Evolutionary conservation across 257 asterid species (phyloP).

Genomic region (Przewalskia tangutica): DNA sequence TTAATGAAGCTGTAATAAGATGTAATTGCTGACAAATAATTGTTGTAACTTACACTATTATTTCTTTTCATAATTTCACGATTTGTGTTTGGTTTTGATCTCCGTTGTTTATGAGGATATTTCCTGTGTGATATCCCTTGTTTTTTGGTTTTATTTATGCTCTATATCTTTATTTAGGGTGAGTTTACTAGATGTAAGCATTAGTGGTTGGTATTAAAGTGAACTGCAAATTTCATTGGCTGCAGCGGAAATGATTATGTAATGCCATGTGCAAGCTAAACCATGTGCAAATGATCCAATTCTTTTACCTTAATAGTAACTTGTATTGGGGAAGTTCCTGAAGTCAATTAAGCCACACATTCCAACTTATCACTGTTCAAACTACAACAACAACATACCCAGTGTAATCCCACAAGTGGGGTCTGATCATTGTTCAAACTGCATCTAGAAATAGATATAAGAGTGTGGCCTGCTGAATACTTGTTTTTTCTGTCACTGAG

Average conservation of each 20-base stretch:
- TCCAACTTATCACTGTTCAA: not conserved
- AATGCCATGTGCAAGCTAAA: not conserved
- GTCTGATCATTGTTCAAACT: not conserved
- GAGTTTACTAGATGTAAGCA: not conserved
- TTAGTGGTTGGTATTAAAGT: not conserved
- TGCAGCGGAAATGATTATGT: not conserved
- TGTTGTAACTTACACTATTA: not conserved
- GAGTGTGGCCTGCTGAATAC: not conserved
- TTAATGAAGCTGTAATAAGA: not conserved
- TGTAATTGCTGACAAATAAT: not conserved
- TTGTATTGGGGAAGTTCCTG: not conserved
- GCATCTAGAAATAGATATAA: not conserved
- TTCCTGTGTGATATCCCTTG: not conserved
- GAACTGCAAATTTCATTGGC: not conserved
- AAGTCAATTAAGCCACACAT: not conserved
- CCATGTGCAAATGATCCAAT: not conserved
- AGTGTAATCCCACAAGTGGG: too few relatives aligned
- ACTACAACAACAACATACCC: not conserved
- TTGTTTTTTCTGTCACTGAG: not conserved
- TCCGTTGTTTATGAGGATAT: not conserved
- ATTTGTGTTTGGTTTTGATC: not conserved
- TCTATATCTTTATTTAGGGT: not conserved
- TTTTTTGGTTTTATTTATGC: not conserved
- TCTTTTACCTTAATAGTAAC: not conserved
- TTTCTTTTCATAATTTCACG: not conserved